These are phyloP conservation scores for Penicillium capsulatum DNA, from an alignment of 2,329 filamentous ascomycete genomes.

Conservation along the genomic window DNA sequence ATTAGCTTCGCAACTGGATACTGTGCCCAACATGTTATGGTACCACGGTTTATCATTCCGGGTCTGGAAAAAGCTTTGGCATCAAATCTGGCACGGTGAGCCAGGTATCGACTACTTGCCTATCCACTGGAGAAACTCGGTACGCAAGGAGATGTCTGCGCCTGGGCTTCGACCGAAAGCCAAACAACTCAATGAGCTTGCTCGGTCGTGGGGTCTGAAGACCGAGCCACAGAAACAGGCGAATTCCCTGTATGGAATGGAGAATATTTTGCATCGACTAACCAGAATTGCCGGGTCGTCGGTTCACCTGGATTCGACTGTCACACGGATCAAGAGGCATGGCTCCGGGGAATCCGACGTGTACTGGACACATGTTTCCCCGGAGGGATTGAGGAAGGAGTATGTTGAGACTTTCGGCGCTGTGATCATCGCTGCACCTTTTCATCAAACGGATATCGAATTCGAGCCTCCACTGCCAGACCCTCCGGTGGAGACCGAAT, in stretches of 20 bases:
- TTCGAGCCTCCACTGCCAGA: slow-evolving; percentile 3
- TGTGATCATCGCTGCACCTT: slow-evolving; percentile 7
- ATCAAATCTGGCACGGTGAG: not conserved
- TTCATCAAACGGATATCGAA: slow-evolving; percentile 1
- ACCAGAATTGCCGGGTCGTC: not conserved
- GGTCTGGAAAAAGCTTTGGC: not conserved
- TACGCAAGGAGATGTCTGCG: too few relatives aligned
- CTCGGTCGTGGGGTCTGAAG: not conserved
- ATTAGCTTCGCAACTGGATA: not conserved
- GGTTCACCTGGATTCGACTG: slow-evolving; percentile 1
- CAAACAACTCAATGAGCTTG: not conserved
- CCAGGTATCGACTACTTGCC: too few relatives aligned
- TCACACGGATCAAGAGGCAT: slow-evolving; percentile 1
- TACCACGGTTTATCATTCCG: not conserved
- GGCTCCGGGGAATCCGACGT: slow-evolving; percentile 1
- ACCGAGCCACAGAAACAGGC: not conserved
- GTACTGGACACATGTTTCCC: not conserved
- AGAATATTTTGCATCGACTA: not conserved
- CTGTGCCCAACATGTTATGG: not conserved
- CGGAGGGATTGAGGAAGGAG: not conserved
- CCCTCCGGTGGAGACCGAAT: not conserved
- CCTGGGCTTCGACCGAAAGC: too few relatives aligned
- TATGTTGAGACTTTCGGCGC: slow-evolving; percentile 1
- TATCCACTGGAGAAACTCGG: too few relatives aligned
- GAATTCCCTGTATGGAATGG: not conserved